Conservation (phyloP, 306 rosid species). For the Vigna mungo region DNA sequence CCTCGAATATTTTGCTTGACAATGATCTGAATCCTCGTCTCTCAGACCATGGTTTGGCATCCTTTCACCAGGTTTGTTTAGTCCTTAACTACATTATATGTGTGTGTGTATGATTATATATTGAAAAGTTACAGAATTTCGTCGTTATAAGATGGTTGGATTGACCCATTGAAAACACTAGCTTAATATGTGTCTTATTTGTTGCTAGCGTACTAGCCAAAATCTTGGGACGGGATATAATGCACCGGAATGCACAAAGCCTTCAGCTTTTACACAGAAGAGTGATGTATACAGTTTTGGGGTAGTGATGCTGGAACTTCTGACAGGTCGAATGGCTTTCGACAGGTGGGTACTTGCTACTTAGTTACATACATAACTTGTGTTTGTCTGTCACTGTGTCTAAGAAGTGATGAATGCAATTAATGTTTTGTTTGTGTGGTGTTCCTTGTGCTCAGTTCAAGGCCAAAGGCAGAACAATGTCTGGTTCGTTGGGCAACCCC, state of each 20-base stretch:
- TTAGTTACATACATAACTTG: not conserved
- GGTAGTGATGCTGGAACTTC: slow-evolving; percentile 87
- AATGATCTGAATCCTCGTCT: slow-evolving; percentile 80
- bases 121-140: not conserved
- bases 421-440: not conserved
- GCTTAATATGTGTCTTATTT: not conserved
- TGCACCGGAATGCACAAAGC: slow-evolving; percentile 86
- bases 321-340: slow-evolving; percentile 85
- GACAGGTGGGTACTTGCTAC: slow-evolving; percentile 60
- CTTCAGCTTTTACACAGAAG: slow-evolving; percentile 68
- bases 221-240: slow-evolving; percentile 81
- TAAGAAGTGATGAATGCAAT: not conserved
- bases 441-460: slow-evolving; percentile 54
- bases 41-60: slow-evolving; percentile 83
- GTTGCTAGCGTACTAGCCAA: slow-evolving; percentile 66
- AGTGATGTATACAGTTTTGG: slow-evolving; percentile 91
- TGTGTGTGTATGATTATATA: too few relatives aligned
- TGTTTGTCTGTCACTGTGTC: not conserved
- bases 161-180: not conserved
- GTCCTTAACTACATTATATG: not conserved
- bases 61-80: slow-evolving; percentile 69
- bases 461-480: slow-evolving; percentile 62
- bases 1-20: slow-evolving; percentile 83
- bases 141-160: not conserved
- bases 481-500: slow-evolving; percentile 91